These are phyloP conservation scores for Pseudevernia furfuracea DNA, from an alignment of 495 filamentous ascomycete genomes.

Conservation along the genomic window DNA sequence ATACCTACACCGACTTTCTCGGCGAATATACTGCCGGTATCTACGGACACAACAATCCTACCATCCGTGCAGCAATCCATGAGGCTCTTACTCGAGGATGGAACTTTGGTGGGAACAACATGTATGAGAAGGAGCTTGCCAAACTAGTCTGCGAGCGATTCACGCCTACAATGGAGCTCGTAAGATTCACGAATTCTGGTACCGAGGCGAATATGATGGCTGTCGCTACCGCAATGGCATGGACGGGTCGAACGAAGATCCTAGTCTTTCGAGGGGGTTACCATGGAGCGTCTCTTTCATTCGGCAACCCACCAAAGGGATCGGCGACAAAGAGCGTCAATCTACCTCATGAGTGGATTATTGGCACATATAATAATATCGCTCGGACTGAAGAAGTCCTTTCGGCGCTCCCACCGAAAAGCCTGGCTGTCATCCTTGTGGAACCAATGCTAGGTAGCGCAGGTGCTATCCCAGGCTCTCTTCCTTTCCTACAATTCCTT, in stretches of 20 bases:
- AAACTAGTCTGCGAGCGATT: slow-evolving; percentile 27
- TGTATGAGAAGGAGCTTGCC: slow-evolving; percentile 30
- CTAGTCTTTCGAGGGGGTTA: slow-evolving; percentile 31
- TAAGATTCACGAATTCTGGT: slow-evolving; percentile 37
- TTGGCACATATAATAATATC: slow-evolving; percentile 43
- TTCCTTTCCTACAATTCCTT: slow-evolving; percentile 40
- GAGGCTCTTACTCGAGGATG: slow-evolving; percentile 26
- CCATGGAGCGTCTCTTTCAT: slow-evolving; percentile 27
- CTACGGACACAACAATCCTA: slow-evolving; percentile 40
- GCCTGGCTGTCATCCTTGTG: slow-evolving; percentile 49
- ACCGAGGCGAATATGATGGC: slow-evolving; percentile 37
- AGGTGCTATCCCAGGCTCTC: slow-evolving; percentile 40
- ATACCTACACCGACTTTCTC: slow-evolving; percentile 41
- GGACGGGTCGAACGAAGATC: slow-evolving; percentile 30
- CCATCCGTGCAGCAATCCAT: slow-evolving; percentile 32
- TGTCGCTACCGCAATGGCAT: slow-evolving; percentile 29
- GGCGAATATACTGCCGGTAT: slow-evolving; percentile 40
- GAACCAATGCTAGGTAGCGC: slow-evolving; percentile 54
- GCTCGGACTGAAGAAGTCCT: slow-evolving; percentile 22
- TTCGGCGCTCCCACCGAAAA: slow-evolving; percentile 22
- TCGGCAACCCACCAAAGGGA: slow-evolving; percentile 6
- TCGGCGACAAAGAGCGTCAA: slow-evolving; percentile 19
- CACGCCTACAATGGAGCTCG: slow-evolving; percentile 28
- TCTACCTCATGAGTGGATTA: slow-evolving; percentile 39
- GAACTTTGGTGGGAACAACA: slow-evolving; percentile 31